A percentile compares a stretch with the other conserved stretches of the same genome.
Evolutionary conservation across 2,329 filamentous ascomycete genomes (phyloP).

Genomic region (Penicillium brasilianum): DNA sequence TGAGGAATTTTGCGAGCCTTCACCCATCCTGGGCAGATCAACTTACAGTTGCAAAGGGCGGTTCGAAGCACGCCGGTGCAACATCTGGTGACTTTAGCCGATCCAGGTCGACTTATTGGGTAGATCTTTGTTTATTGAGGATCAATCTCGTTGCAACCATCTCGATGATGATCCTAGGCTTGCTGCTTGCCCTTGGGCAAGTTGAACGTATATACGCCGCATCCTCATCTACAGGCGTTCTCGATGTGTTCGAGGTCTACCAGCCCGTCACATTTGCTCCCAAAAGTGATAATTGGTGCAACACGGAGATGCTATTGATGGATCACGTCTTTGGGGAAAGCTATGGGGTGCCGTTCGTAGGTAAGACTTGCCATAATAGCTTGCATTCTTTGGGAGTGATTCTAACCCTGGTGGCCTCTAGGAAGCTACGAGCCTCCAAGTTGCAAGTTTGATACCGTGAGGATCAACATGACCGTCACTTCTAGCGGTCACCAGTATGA

Average conservation of each 20-base stretch:
- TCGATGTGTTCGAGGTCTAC: conserved; percentile 72
- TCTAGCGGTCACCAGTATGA: conserved; percentile 77
- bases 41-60: background rate
- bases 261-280: conserved; percentile 64
- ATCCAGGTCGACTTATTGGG: background rate
- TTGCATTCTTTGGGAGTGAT: background rate
- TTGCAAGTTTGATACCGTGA: conserved; percentile 74
- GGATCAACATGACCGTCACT: conserved; percentile 76
- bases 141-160: background rate
- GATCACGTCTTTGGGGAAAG: conserved; percentile 72
- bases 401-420: conserved; percentile 35
- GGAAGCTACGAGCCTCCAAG: conserved; percentile 68
- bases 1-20: background rate
- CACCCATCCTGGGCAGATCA: background rate
- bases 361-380: conserved; percentile 50
- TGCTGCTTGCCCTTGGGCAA: conserved; percentile 2
- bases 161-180: background rate
- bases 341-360: conserved; percentile 75
- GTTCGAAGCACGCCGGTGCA: background rate
- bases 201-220: background rate
- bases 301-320: conserved; percentile 63
- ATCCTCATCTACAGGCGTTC: conserved; percentile 29
- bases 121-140: background rate
- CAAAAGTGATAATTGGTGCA: conserved; percentile 26
- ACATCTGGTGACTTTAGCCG: background rate